Evolutionary conservation across 257 asterid species (phyloP), one percentile per base, ranked within the genome.

Genomic region (Solanum arcanum): DNA sequence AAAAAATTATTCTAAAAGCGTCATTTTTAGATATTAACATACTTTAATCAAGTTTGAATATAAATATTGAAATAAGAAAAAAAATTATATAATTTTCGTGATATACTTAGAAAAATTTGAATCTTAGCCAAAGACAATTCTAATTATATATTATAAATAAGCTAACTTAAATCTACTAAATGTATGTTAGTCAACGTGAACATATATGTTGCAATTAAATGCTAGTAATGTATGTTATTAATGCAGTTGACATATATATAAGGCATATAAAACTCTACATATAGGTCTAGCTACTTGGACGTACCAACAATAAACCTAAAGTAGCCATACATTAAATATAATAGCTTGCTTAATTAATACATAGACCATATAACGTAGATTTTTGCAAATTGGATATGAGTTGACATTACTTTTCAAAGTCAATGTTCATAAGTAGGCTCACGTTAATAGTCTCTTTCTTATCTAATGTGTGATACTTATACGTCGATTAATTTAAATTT

Each of bases 391-490:
- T 72, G 47, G 80, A 35, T 33, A 35, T 35, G 47, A 35, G 27
- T 31, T 70, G 44, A 70, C 25, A 20, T 18, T 35, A 23, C 47
- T 73, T 73, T 35, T 20, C 18, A 73, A 20, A 73, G 49, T 20
- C 18, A 20, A 73, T 37, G 49, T 37, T 35, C 29, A 35, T 73
- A 73, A 9, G 23, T 73, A 35, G 27, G 29, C 39, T 69, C 7
- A 3, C 35, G 2, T 29, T 29, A 4, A 69, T 29, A 27, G 10
- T 20, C 3, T 8, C 1, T 66, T 35, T 25, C 6, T 16, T 49
- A 15, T 3, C 0, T 15, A 9, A 49, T 0, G 0, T 52, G 6
- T 60, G n/a, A n/a, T n/a, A n/a, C n/a, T n/a, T n/a, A n/a, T n/a
- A n/a, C n/a, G n/a, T n/a, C n/a, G n/a, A n/a, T n/a, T n/a, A n/a